Base-by-base conservation (phyloP, 2,329 filamentous ascomycete species). In the Calonectria naviculata region DNA sequence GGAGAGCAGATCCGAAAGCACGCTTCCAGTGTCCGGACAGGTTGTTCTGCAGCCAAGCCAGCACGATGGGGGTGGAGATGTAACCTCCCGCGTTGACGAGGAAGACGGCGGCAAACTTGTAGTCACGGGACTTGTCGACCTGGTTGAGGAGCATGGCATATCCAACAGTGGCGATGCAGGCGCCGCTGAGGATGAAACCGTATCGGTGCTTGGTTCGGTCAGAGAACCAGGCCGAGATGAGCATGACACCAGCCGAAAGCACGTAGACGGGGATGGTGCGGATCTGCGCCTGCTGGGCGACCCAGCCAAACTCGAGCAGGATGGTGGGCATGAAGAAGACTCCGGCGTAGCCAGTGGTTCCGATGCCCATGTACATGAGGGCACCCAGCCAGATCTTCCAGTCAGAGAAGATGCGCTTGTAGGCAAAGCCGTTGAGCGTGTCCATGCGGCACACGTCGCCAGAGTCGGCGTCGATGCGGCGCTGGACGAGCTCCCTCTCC, bases 11-110 rank as follows among this genome's bases (percentile, higher is more conserved):
- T 7, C 85, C 84, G 31, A 91, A 84, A 0, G 85, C 83, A 21
- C 88, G 85, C 81, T 91, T 91, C 78, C 89, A 90, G 77, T 90
- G 88, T 1, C 89, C 89, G 1, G 84, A 85, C 73, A 90, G 84
- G 73, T 89, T 89, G 77, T 91, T 90, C 68, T 84, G 76, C 12
- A 91, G 81, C 89, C 89, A 92, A 8, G 84, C 87, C 29, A 91
- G 81, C 1, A 85, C 83, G 47, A 91, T 85, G 1, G 89, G 89
- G 71, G 89, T 87, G 4, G 86, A 85, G 62, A 88, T 87, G 76
- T 87, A 90, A 2, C 86, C 86, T 19, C 89, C 89, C 9, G 83
- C 82, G 3, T 88, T 87, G 75, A 91, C 81, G 49, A 90, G 83
- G 78, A 88, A 90, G 52, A 90, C 80, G 12, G 88, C 88, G 62